Conservation (phyloP, 495 filamentous ascomycete species). For the Ramalina peruviana region DNA sequence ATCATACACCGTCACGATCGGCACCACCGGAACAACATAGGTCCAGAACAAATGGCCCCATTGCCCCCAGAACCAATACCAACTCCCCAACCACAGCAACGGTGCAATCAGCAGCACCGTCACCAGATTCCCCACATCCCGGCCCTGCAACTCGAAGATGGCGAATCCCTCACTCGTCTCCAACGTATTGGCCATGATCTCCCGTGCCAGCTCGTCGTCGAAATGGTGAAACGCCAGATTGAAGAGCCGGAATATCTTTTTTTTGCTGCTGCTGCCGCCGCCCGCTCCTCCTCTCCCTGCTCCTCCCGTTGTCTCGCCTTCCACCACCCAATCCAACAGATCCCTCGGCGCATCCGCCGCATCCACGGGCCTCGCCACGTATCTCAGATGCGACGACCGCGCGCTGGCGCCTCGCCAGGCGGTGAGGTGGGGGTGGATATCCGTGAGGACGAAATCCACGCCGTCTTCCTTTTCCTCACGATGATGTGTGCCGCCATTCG, state of each 20-base stretch:
- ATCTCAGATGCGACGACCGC: slow-evolving; percentile 36
- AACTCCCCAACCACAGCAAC: slow-evolving; percentile 38
- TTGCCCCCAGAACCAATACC: slow-evolving; percentile 46
- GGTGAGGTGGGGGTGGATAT: slow-evolving; percentile 49
- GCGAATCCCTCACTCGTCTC: slow-evolving; percentile 51
- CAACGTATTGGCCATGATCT: slow-evolving; percentile 47
- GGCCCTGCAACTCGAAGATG: slow-evolving; percentile 63
- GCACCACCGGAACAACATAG: slow-evolving; percentile 48
- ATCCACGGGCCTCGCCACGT: slow-evolving; percentile 44
- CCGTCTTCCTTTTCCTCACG: slow-evolving; percentile 11
- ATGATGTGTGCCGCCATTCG: background rate
- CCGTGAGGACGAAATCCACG: slow-evolving; percentile 53
- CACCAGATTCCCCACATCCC: slow-evolving; percentile 36
- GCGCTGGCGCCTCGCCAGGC: slow-evolving; percentile 43
- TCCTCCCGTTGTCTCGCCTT: background rate
- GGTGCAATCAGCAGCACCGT: slow-evolving; percentile 40
- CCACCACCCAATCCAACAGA: background rate
- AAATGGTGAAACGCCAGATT: slow-evolving; percentile 71
- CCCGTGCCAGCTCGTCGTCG: slow-evolving; percentile 41
- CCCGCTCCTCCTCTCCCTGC: background rate
- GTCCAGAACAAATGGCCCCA: slow-evolving; percentile 47
- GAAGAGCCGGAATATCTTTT: slow-evolving; percentile 45
- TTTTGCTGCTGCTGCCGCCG: background rate
- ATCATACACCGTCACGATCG: slow-evolving; percentile 51
- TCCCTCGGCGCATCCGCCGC: slow-evolving; percentile 22